Base-by-base conservation (phyloP, 139 green algal genomes). In the Chlorella sp. region DNA sequence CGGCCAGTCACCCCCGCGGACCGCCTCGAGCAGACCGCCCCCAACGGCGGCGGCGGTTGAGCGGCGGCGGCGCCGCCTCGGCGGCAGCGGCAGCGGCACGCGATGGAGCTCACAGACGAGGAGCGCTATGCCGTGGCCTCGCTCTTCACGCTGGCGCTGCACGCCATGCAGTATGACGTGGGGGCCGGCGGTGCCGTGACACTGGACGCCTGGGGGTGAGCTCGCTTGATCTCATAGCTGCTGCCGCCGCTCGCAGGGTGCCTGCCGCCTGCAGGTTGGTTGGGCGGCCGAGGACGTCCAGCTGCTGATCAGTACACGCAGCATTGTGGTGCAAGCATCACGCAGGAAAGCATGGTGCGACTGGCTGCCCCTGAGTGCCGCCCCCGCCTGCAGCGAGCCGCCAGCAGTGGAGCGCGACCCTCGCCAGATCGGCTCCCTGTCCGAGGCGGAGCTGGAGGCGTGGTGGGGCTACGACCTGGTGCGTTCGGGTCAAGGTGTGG, bases 381-480 rank as follows among this genome's bases (percentile, higher is more conserved):
- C 65, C 30, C 26, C 0, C 77, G 11, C 69, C 70, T 68, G 60
- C 73, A 87, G 82, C 7, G 58, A 82, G 62, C 82, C 82, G 17
- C 26, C 81, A 2, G 38, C 36, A 1, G 62, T 86, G 32, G 82
- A 87, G 56, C 69, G 60, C 1, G 82, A 87, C 82, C 36, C 82
- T 1, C 62, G 65, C 30, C 72, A 86, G 28, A 62, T 78, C 7
- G 32, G 62, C 54, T 36, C 60, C 41, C 26, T 88, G 3, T 46
- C 24, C 28, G 64, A 76, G 6, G 75, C 89, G 28, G 86, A 87
- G 64, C 76, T 76, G 62, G 79, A 76, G 11, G 83, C 85, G n/a
- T 96, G 93, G 58, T 96, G 93, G 93, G 93, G 93, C 8, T 92
- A 84, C 69, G 93, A 96, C 84, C 90, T 85, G 78, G 85, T 60